Evolutionary conservation across 2,329 filamentous ascomycete genomes (phyloP).

Genomic region (Fusarium clavum): DNA sequence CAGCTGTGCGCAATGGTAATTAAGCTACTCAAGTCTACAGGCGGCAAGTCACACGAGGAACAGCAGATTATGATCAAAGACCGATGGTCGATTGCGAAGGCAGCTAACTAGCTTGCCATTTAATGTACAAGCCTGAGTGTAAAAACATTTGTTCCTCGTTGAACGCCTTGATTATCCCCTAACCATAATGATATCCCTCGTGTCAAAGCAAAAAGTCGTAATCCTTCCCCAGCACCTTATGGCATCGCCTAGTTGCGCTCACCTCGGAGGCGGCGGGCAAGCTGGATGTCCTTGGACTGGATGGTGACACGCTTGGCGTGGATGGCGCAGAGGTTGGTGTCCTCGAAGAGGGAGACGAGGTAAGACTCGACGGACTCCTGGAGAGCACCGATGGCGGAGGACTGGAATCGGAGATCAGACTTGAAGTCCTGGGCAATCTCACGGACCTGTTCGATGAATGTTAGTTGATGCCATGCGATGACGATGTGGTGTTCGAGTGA

Average conservation of each 20-base stretch:
- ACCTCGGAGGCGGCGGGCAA: conserved; percentile 93
- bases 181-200: conserved; percentile 53
- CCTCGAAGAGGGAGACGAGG: conserved; percentile 97
- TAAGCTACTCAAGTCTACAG: background rate
- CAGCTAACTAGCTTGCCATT: conserved; percentile 44
- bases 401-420: conserved; percentile 97
- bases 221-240: conserved; percentile 50
- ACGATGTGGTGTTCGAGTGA: no score
- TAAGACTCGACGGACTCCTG: conserved; percentile 99
- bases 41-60: conserved; percentile 14
- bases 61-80: conserved; percentile 25
- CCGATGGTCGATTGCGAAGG: conserved; percentile 44
- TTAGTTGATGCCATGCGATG: conserved; percentile 9
- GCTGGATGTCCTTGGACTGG: conserved; percentile 96
- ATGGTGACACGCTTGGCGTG: conserved; percentile 99
- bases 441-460: conserved; percentile 70
- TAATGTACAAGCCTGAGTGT: conserved; percentile 59
- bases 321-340: conserved; percentile 98
- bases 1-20: background rate
- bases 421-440: conserved; percentile 98
- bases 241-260: conserved; percentile 76
- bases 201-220: conserved; percentile 56
- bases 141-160: conserved; percentile 55
- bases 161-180: conserved; percentile 61
- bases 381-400: conserved; percentile 94